phyloP scores from a whole-genome alignment of 768 basidiomycete genomes.

The Suillus cothurnatus region DNA sequence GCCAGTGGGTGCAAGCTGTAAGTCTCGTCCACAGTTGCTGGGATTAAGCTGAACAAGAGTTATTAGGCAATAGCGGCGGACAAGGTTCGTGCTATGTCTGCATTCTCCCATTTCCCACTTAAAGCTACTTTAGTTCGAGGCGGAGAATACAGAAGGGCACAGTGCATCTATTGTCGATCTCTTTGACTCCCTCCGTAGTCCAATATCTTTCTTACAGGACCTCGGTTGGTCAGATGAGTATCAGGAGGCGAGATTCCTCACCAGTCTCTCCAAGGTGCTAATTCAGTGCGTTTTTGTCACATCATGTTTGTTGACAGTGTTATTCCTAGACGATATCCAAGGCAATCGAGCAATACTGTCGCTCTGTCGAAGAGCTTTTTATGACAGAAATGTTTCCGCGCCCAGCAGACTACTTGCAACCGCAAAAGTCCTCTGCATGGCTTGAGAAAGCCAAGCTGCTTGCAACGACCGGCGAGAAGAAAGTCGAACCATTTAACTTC shows the following conservation, averaged over 20 bases:
- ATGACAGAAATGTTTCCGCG: conserved; percentile 95
- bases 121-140: conserved; percentile 59
- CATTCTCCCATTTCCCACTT: conserved; percentile 8
- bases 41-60: conserved; percentile 13
- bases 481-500: conserved; percentile 94
- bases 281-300: neutral
- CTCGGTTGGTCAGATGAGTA: conserved; percentile 92
- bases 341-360: conserved; percentile 90
- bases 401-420: conserved; percentile 74
- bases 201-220: conserved; percentile 84
- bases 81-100: conserved; percentile 49
- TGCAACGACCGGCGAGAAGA: conserved; percentile 80
- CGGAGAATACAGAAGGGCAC: conserved; percentile 78
- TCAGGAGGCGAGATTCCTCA: conserved; percentile 88
- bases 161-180: conserved; percentile 98
- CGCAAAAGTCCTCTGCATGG: conserved; percentile 88
- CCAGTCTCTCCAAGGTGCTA: conserved; percentile 81
- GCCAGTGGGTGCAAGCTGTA: conserved; percentile 92
- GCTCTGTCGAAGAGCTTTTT: conserved; percentile 84
- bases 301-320: conserved; percentile 9
- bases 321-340: conserved; percentile 79
- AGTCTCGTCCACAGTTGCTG: conserved; percentile 33
- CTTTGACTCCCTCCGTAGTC: conserved; percentile 91
- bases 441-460: conserved; percentile 84
- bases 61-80: conserved; percentile 79